Conservation (phyloP, 441 rosid genomes). For the Codiaeum variegatum region DNA sequence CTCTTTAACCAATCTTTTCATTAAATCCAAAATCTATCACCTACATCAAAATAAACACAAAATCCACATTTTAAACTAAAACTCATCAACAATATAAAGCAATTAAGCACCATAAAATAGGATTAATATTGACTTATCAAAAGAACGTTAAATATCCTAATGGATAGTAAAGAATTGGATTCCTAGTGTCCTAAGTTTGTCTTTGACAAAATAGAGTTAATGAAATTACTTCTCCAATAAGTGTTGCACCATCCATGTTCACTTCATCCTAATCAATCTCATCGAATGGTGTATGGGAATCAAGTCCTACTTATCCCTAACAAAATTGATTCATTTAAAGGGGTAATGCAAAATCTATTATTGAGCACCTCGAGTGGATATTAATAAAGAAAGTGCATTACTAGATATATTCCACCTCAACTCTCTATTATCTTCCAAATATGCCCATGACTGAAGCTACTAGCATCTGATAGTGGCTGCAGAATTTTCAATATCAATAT, state of each 20-base stretch:
- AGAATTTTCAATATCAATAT: conserved; percentile 12
- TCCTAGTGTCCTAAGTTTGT: conserved; percentile 6
- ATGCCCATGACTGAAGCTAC: conserved; percentile 41
- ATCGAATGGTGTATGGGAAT: conserved; percentile 46
- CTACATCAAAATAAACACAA: no score
- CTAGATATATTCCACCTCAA: conserved; percentile 56
- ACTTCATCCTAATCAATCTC: conserved; percentile 41
- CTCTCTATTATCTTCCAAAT: conserved; percentile 49
- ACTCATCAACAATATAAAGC: no score
- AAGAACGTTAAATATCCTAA: conserved; percentile 11
- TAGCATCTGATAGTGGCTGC: conserved; percentile 64
- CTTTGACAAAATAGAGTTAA: conserved; percentile 8
- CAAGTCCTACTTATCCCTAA: conserved; percentile 47
- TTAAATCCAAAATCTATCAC: no score
- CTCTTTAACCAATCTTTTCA: no score
- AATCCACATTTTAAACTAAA: no score
- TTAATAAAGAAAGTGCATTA: conserved; percentile 23
- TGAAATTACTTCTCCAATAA: conserved; percentile 53
- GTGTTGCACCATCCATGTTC: conserved; percentile 41
- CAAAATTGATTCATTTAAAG: conserved; percentile 10
- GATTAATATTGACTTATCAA: no score
- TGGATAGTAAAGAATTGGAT: not conserved
- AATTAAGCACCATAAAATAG: no score
- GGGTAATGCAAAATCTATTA: not conserved
- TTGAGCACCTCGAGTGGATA: not conserved